phyloP scores from a whole-genome alignment of 257 asterid genomes.

The Mitragyna speciosa region DNA sequence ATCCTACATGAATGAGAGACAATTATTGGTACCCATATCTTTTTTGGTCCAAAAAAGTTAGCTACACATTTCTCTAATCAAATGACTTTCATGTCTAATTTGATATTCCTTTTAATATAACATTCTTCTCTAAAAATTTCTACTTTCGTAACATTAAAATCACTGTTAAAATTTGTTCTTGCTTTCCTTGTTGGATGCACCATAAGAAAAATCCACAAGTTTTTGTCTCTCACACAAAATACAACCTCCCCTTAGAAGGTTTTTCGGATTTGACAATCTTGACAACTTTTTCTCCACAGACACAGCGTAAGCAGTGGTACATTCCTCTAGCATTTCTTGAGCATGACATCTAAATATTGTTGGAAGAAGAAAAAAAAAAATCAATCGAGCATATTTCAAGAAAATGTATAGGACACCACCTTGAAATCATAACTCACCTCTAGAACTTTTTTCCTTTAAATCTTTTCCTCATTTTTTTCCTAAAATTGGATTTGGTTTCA shows the following conservation, averaged over 20 bases:
- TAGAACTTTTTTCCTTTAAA: background rate
- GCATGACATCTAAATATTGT: background rate
- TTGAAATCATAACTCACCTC: background rate
- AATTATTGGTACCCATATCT: too few species aligned
- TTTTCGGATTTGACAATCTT: background rate
- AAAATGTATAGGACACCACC: background rate
- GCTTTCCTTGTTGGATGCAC: too few species aligned
- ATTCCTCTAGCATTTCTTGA: background rate
- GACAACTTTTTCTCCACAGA: too few species aligned
- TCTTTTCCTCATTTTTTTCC: too few species aligned
- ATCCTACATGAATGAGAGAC: too few species aligned
- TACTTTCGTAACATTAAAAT: conserved; percentile 46
- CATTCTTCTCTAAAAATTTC: conserved; percentile 46
- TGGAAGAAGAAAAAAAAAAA: too few species aligned
- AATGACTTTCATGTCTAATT: too few species aligned
- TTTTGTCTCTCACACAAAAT: background rate
- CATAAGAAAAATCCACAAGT: background rate
- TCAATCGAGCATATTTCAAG: background rate
- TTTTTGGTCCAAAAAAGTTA: too few species aligned
- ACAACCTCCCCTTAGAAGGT: background rate
- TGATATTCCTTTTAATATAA: too few species aligned
- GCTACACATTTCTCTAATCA: too few species aligned
- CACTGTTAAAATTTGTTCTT: background rate
- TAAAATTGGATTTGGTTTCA: too few species aligned
- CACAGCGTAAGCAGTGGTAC: too few species aligned